Evolutionary conservation across 345 rosid genomes (phyloP), one percentile per base, ranked within the genome.

Genomic region (Sapria himalayana): DNA sequence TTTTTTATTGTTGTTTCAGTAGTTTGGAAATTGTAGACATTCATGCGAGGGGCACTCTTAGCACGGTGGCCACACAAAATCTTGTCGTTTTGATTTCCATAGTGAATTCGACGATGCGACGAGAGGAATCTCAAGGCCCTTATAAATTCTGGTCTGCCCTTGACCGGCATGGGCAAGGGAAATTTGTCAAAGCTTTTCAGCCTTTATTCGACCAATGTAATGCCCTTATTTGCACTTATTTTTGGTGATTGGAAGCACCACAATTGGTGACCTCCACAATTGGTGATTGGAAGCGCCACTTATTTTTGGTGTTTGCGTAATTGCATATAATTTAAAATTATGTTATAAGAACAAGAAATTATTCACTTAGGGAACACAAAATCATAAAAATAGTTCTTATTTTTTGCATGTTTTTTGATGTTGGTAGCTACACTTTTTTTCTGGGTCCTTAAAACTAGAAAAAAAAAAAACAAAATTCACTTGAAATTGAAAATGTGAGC

Each of bases 171-270:
- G 93, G 82, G 54, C 76, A 69, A 48, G 57, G 58, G 29, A 50
- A 45, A 24, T 72, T 79, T 56, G 69, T 74, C 29, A 67, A 69
- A 58, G 93, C 78, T 33, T 79, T 89, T 51, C 76, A 61, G 62
- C 63, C 82, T 82, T 13, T 74, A 66, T 48, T 49, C 76, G 9
- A 62, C 72, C 46, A 70, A 77, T 51, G 91, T 70, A 58, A n/a
- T n/a, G 37, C 66, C 58, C 22, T 52, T 66, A 13, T 65, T 76
- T 56, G n/a, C 69, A 42, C 39, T 74, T 47, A 59, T 65, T 29
- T 69, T 76, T 35, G 76, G 64, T 5, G 45, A 58, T 89, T 69
- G 95, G 86, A 55, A 67, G 81, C 92, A 39, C 74, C 82, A 63
- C 69, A 67, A 57, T 65, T 58, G 58, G 95, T 74, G 38, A 60